phyloP scores from a whole-genome alignment of 164 flowering plant species.

The Santalum album region DNA sequence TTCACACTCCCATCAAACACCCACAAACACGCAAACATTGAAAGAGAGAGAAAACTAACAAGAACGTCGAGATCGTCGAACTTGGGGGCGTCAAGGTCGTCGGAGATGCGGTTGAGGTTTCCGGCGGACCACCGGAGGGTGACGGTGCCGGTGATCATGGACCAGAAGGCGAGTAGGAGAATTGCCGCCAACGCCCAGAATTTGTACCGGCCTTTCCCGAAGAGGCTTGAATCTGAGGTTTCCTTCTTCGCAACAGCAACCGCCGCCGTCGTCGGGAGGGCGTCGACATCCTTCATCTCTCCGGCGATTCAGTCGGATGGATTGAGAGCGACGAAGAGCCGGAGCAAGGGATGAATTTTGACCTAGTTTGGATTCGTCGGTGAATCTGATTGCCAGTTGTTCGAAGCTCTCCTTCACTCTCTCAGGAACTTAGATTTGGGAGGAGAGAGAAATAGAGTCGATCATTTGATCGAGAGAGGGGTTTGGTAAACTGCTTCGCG shows the following conservation, averaged over 20 bases:
- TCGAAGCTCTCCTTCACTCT: not conserved
- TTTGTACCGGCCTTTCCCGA: constrained; percentile 80
- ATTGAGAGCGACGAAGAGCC: too few species aligned
- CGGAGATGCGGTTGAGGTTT: constrained; percentile 54
- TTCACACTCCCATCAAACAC: constrained; percentile 3
- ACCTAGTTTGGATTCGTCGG: too few species aligned
- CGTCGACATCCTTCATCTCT: constrained; percentile 72
- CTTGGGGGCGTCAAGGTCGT: constrained; percentile 44
- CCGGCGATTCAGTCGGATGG: not conserved
- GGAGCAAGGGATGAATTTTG: too few species aligned
- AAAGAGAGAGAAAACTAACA: constrained; percentile 20
- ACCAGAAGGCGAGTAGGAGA: constrained; percentile 87
- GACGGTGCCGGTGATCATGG: constrained; percentile 93
- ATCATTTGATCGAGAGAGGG: too few species aligned
- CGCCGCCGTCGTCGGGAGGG: constrained; percentile 38
- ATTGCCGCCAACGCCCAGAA: constrained; percentile 90
- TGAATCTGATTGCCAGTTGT: too few species aligned
- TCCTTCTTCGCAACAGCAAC: constrained; percentile 28
- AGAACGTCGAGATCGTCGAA: constrained; percentile 89
- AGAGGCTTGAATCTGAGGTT: constrained; percentile 29
- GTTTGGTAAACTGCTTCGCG: too few species aligned
- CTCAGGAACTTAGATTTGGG: not conserved
- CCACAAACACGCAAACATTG: constrained; percentile 4
- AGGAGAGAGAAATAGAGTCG: not conserved
- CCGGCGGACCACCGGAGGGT: constrained; percentile 92